phyloP scores from a whole-genome alignment of 768 basidiomycete species.

The Xerocomellus chrysenteron region DNA sequence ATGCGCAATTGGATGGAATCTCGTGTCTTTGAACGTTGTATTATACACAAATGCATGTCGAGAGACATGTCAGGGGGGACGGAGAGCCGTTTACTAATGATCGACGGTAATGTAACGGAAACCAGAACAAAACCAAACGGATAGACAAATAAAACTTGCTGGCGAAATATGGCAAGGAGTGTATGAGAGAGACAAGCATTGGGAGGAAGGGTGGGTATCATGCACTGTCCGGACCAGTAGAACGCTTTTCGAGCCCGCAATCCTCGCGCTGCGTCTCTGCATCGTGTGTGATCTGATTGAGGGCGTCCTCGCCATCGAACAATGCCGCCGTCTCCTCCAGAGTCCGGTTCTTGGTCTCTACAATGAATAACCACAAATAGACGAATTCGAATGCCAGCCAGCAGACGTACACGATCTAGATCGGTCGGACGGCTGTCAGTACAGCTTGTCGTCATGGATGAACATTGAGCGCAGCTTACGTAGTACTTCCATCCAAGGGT shows the following conservation, averaged over 20 bases:
- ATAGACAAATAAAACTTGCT: background rate
- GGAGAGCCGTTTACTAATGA: background rate
- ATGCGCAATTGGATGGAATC: background rate
- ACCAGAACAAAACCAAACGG: background rate
- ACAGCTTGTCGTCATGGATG: background rate
- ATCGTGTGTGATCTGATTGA: slow-evolving; percentile 34
- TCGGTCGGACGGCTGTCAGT: background rate
- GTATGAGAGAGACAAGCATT: background rate
- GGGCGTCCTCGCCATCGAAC: slow-evolving; percentile 68
- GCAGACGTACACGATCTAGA: slow-evolving; percentile 62
- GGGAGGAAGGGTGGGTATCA: background rate
- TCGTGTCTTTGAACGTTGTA: background rate
- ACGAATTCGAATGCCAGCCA: slow-evolving; percentile 68
- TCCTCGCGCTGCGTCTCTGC: slow-evolving; percentile 21
- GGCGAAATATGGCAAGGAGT: background rate
- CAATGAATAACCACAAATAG: slow-evolving; percentile 64
- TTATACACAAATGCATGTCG: background rate
- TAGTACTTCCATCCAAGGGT: slow-evolving; percentile 76
- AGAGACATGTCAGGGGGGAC: background rate
- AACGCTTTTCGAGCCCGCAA: slow-evolving; percentile 20
- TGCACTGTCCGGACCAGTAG: background rate
- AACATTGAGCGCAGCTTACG: slow-evolving; percentile 32
- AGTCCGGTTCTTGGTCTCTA: slow-evolving; percentile 72
- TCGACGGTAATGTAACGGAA: background rate
- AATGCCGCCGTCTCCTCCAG: slow-evolving; percentile 81